Evolutionary conservation across 441 rosid species (phyloP).

Genomic region (Daphne laureola): DNA sequence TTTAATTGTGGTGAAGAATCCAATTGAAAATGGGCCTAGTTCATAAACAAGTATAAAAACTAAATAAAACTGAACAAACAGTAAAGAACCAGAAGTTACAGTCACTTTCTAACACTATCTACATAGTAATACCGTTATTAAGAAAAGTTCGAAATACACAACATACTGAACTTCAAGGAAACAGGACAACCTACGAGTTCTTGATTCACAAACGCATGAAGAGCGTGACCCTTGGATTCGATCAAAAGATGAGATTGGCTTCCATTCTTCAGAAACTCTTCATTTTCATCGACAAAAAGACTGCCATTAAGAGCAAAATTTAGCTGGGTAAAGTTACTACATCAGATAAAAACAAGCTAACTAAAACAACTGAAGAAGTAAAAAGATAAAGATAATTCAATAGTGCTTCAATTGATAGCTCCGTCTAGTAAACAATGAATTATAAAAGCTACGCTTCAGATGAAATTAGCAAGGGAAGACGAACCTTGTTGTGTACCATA

Average conservation of each 20-base stretch:
- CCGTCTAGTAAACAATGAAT: too few relatives aligned
- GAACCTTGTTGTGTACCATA: constrained; percentile 94
- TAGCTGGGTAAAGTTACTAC: neutral
- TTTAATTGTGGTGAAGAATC: too few relatives aligned
- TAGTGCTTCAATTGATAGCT: too few relatives aligned
- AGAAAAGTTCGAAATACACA: neutral
- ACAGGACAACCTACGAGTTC: constrained; percentile 47
- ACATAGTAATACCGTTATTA: neutral
- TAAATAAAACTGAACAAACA: too few relatives aligned
- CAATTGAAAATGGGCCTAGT: too few relatives aligned
- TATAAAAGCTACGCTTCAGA: constrained; percentile 7
- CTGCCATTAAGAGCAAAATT: constrained; percentile 28
- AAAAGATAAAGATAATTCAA: neutral
- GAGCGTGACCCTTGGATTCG: constrained; percentile 85
- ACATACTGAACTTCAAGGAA: constrained; percentile 3
- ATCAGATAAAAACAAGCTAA: neutral
- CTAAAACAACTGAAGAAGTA: neutral
- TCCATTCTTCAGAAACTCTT: constrained; percentile 54
- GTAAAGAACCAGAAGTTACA: too few relatives aligned
- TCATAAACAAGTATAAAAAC: too few relatives aligned
- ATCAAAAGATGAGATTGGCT: constrained; percentile 50
- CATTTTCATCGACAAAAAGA: constrained; percentile 43
- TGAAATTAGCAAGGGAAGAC: constrained; percentile 8
- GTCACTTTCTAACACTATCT: too few relatives aligned
- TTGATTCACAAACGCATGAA: constrained; percentile 79